A percentile compares a stretch with the other conserved stretches of the same genome.
These are phyloP conservation scores for Coemansia sp. DNA, from an alignment of 371 early-diverging fungal genomes.

Conservation along the genomic window DNA sequence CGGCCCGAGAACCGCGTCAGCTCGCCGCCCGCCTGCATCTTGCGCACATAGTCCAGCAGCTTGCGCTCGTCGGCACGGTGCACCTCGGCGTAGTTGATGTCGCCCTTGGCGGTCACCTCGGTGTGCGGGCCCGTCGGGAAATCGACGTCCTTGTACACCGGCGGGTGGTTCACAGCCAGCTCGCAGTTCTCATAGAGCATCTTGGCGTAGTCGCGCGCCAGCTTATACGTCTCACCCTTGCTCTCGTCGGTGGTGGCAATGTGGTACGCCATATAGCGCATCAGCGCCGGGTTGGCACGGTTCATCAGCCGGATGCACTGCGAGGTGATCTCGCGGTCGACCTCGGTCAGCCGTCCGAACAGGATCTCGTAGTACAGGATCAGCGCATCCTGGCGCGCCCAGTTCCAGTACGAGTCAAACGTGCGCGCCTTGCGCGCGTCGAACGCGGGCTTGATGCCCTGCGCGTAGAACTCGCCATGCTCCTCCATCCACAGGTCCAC, in stretches of 20 bases:
- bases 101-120: slow-evolving; percentile 73
- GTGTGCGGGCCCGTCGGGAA: slow-evolving; percentile 86
- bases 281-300: slow-evolving; percentile 76
- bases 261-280: slow-evolving; percentile 53
- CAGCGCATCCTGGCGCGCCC: slow-evolving; percentile 93
- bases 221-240: slow-evolving; percentile 79
- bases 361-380: slow-evolving; percentile 89
- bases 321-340: slow-evolving; percentile 92
- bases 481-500: slow-evolving; percentile 88
- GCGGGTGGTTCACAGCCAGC: slow-evolving; percentile 71
- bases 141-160: slow-evolving; percentile 86
- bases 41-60: slow-evolving; percentile 49
- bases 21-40: slow-evolving; percentile 63
- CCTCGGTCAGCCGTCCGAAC: slow-evolving; percentile 84
- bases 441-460: slow-evolving; percentile 89
- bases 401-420: slow-evolving; percentile 97
- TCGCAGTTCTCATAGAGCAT: slow-evolving; percentile 86
- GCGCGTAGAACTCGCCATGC: slow-evolving; percentile 88
- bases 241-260: slow-evolving; percentile 55
- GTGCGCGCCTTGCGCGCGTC: slow-evolving; percentile 82
- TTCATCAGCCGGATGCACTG: slow-evolving; percentile 91
- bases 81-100: slow-evolving; percentile 81
- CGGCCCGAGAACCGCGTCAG: slow-evolving; percentile 69
- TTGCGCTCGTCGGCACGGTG: slow-evolving; percentile 63
- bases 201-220: slow-evolving; percentile 78